Evolutionary conservation across 2,329 filamentous ascomycete species (phyloP).

Genomic region (Alternaria rosae): DNA sequence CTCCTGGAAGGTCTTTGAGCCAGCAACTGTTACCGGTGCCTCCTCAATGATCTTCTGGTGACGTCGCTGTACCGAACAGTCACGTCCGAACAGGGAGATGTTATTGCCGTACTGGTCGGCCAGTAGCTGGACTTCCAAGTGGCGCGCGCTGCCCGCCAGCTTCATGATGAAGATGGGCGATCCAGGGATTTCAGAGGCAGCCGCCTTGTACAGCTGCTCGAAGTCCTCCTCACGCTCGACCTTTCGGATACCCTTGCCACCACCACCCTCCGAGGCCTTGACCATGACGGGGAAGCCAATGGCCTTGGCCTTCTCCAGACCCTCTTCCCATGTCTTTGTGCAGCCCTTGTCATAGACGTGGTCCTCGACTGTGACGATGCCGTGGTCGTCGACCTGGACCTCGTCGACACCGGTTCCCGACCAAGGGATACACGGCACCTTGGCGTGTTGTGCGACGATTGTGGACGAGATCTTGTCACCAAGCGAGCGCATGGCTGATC

Average conservation of each 20-base stretch:
- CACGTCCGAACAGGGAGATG: slow-evolving; percentile 97
- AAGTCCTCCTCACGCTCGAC: slow-evolving; percentile 87
- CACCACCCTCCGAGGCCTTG: slow-evolving; percentile 99
- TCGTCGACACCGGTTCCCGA: slow-evolving; percentile 89
- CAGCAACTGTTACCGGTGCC: slow-evolving; percentile 95
- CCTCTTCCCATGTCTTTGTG: slow-evolving; percentile 87
- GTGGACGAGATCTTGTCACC: slow-evolving; percentile 99
- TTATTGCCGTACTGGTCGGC: slow-evolving; percentile 99
- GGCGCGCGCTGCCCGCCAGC: slow-evolving; percentile 92
- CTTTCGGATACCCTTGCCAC: slow-evolving; percentile 99
- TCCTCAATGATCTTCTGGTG: slow-evolving; percentile 99
- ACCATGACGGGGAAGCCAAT: slow-evolving; percentile 99
- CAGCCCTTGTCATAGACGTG: slow-evolving; percentile 89
- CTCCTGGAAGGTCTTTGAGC: slow-evolving; percentile 83
- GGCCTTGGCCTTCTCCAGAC: slow-evolving; percentile 81
- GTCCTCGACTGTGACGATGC: slow-evolving; percentile 91
- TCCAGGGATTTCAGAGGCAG: slow-evolving; percentile 95
- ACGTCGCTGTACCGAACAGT: slow-evolving; percentile 96
- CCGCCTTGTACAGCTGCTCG: slow-evolving; percentile 87
- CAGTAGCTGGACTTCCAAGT: slow-evolving; percentile 95
- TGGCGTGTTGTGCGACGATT: slow-evolving; percentile 96
- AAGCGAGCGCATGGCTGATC: slow-evolving; percentile 97
- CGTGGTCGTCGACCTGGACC: slow-evolving; percentile 78
- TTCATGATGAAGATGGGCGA: slow-evolving; percentile 99
- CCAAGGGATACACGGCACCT: slow-evolving; percentile 99